Evolutionary conservation across 257 asterid genomes (phyloP).

Genomic region (Haberlea rhodopensis): DNA sequence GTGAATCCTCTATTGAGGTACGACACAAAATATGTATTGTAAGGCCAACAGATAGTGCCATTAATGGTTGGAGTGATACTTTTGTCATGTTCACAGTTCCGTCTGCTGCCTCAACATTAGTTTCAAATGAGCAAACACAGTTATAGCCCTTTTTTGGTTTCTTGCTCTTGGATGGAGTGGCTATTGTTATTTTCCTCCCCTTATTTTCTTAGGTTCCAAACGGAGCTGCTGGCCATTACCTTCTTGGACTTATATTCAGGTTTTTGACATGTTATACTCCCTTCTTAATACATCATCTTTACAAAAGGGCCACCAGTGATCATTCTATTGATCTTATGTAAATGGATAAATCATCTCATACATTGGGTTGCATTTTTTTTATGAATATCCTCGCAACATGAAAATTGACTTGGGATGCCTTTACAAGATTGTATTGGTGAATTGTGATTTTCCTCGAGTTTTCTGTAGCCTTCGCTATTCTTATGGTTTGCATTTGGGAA

Average conservation of each 20-base stretch:
- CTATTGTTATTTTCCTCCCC: constrained; percentile 23
- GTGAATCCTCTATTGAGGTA: constrained; percentile 79
- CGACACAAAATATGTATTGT: not conserved
- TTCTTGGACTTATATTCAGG: constrained; percentile 97
- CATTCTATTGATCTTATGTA: constrained; percentile 12
- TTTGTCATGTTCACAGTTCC: not conserved
- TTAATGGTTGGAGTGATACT: not conserved
- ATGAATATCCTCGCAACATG: not conserved
- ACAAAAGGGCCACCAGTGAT: not conserved
- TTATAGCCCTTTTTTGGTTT: constrained; percentile 1
- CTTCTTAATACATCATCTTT: constrained; percentile 11
- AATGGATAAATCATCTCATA: constrained; percentile 6
- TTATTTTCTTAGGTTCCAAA: constrained; percentile 73
- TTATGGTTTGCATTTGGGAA: constrained; percentile 14
- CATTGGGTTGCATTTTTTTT: constrained; percentile 6
- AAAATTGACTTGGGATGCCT: constrained; percentile 12
- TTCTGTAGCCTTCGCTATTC: not conserved
- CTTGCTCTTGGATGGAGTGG: constrained; percentile 19
- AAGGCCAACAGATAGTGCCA: not conserved
- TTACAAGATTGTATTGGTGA: no score
- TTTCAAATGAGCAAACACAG: not conserved
- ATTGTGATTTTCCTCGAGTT: constrained; percentile 1
- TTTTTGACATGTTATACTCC: constrained; percentile 27
- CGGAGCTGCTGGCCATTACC: constrained; percentile 98
- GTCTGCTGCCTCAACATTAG: not conserved